A percentile compares a stretch with the other conserved stretches of the same genome.
phyloP scores from a whole-genome alignment of 176 grass and related monocot species.

The Eragrostis nindensis region DNA sequence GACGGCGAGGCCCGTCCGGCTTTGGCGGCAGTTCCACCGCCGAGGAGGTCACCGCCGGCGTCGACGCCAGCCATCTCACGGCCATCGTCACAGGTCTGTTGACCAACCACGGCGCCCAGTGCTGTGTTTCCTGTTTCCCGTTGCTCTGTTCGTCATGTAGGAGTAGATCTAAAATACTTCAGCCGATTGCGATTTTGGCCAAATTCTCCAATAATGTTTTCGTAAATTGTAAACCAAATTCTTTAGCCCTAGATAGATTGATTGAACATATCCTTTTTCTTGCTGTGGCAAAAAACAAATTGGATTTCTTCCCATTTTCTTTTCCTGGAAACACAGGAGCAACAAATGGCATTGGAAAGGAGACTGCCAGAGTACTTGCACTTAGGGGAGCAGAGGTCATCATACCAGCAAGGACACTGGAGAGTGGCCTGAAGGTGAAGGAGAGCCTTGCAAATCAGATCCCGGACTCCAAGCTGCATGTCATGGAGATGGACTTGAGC shows the following conservation, averaged over 20 bases:
- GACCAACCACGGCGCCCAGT: neutral
- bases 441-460: conserved; percentile 69
- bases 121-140: neutral
- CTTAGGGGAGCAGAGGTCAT: conserved; percentile 78
- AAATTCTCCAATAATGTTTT: neutral
- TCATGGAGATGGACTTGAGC: conserved; percentile 89
- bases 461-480: conserved; percentile 52
- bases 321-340: conserved; percentile 49
- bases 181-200: neutral
- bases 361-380: conserved; percentile 80
- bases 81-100: conserved; percentile 80
- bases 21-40: conserved; percentile 65
- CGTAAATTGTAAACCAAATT: neutral
- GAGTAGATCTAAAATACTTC: neutral
- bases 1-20: conserved; percentile 48
- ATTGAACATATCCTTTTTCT: neutral
- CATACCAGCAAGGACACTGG: conserved; percentile 70
- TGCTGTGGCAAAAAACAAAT: too few relatives aligned
- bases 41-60: conserved; percentile 72
- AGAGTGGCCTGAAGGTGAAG: conserved; percentile 67
- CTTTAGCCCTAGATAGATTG: neutral
- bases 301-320: too few relatives aligned
- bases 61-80: conserved; percentile 73
- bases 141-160: neutral
- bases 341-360: conserved; percentile 88